phyloP scores from a whole-genome alignment of 805 yeast species.

The Lachancea mirantina region DNA sequence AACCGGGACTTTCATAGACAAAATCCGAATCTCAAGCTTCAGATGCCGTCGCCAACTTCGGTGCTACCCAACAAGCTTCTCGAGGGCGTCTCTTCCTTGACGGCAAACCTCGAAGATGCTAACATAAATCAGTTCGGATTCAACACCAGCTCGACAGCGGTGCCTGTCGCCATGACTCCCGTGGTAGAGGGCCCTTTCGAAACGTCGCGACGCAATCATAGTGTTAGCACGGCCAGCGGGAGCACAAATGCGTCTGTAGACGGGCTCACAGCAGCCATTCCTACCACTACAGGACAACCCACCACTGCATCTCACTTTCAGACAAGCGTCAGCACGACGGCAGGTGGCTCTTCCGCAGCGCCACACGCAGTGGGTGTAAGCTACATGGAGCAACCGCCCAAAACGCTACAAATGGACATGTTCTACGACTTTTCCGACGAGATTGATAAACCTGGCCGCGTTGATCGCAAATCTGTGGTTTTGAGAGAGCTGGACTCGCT shows the following conservation, averaged over 20 bases:
- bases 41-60: conserved; percentile 68
- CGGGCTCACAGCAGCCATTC: conserved; percentile 1
- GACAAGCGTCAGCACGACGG: not conserved
- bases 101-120: conserved; percentile 17
- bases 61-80: conserved; percentile 24
- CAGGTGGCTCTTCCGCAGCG: conserved; percentile 1
- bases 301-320: not conserved
- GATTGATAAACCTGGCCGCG: conserved; percentile 10
- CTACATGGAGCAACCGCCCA: conserved; percentile 26
- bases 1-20: conserved; percentile 35
- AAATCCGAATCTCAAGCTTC: conserved; percentile 54
- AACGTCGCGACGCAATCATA: conserved; percentile 8
- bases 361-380: conserved; percentile 2
- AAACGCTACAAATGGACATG: conserved; percentile 20
- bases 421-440: conserved; percentile 23
- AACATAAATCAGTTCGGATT: conserved; percentile 63
- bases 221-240: conserved; percentile 7
- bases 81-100: conserved; percentile 9
- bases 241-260: not conserved
- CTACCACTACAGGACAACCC: conserved; percentile 1
- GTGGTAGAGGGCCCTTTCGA: conserved; percentile 49
- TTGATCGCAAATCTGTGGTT: conserved; percentile 26
- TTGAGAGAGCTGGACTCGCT: conserved; percentile 24
- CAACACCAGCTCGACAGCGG: conserved; percentile 42
- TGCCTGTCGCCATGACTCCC: conserved; percentile 73